A percentile compares a stretch with the other conserved stretches of the same genome.
These are phyloP conservation scores for Aureobasidium melanogenum DNA, from an alignment of 2,329 filamentous ascomycete species.

Conservation along the genomic window DNA sequence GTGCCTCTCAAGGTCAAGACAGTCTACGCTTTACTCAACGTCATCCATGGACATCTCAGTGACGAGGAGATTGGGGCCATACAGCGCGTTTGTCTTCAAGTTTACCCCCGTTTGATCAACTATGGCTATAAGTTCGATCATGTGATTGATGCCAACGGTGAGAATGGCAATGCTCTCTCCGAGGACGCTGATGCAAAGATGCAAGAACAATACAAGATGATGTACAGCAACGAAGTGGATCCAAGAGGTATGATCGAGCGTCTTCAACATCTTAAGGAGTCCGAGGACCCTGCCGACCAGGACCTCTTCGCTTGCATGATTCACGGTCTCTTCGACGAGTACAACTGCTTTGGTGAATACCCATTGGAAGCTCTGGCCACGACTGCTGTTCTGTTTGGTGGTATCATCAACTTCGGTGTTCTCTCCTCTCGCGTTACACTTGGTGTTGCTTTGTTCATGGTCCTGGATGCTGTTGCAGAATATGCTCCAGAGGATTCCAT, in stretches of 20 bases:
- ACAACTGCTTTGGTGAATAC: conserved; percentile 89
- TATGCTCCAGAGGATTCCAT: conserved; percentile 76
- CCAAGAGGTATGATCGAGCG: conserved; percentile 78
- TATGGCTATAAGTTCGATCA: conserved; percentile 72
- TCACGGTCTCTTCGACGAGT: conserved; percentile 94
- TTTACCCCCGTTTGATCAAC: conserved; percentile 91
- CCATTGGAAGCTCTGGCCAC: conserved; percentile 92
- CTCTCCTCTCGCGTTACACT: conserved; percentile 75
- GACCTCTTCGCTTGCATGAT: conserved; percentile 99
- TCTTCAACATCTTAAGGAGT: conserved; percentile 80
- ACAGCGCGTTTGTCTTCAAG: conserved; percentile 80
- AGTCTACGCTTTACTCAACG: conserved; percentile 68
- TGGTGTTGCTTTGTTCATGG: conserved; percentile 93
- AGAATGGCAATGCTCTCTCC: conserved; percentile 71
- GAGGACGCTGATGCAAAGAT: conserved; percentile 76
- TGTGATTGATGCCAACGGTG: conserved; percentile 77
- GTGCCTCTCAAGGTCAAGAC: conserved; percentile 72
- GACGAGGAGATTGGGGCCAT: conserved; percentile 67
- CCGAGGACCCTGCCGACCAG: conserved; percentile 73
- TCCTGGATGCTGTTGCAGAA: conserved; percentile 88
- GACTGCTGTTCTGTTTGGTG: conserved; percentile 91
- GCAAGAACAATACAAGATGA: conserved; percentile 96
- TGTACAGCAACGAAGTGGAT: conserved; percentile 88
- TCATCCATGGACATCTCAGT: conserved; percentile 54
- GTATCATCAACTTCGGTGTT: conserved; percentile 88